Percentiles rank a stretch among this genome's conserved stretches.
Conservation (phyloP, 1,284 basidiomycete species). For the Entoloma clypeatum region DNA sequence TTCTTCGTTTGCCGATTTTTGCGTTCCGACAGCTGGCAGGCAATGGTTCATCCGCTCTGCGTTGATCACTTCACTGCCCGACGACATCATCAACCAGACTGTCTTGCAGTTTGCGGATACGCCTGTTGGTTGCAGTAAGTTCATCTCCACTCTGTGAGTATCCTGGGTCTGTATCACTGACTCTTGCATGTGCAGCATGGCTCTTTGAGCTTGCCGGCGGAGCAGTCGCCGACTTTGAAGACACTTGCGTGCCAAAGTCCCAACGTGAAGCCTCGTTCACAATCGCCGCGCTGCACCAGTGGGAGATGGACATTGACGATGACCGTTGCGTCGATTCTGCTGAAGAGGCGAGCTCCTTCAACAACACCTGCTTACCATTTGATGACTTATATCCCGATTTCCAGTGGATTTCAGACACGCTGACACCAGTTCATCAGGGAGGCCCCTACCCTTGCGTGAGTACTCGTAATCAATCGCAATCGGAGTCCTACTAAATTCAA, state of each 20-base stretch:
- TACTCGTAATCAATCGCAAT: slow-evolving; percentile 20
- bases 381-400: slow-evolving; percentile 8
- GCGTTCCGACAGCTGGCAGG: slow-evolving; percentile 58
- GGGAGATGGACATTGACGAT: slow-evolving; percentile 81
- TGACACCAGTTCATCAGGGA: slow-evolving; percentile 66
- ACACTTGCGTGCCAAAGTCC: slow-evolving; percentile 69
- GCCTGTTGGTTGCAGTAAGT: slow-evolving; percentile 84
- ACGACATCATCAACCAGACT: slow-evolving; percentile 82
- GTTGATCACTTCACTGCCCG: slow-evolving; percentile 74
- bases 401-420: slow-evolving; percentile 74
- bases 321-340: slow-evolving; percentile 74
- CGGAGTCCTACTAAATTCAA: slow-evolving; percentile 14
- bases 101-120: slow-evolving; percentile 77
- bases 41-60: slow-evolving; percentile 89
- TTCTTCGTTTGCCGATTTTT: slow-evolving; percentile 12
- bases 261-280: slow-evolving; percentile 81
- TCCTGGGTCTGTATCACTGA: slow-evolving; percentile 5
- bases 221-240: slow-evolving; percentile 69
- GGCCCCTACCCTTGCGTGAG: slow-evolving; percentile 81
- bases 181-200: slow-evolving; percentile 60
- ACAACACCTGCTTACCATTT: slow-evolving; percentile 1
- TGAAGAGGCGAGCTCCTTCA: slow-evolving; percentile 56
- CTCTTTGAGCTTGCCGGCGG: slow-evolving; percentile 86
- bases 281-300: slow-evolving; percentile 87
- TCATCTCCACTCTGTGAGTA: slow-evolving; percentile 3